Base-by-base conservation (phyloP, 2,329 filamentous ascomycete species). In the Cladophialophora psammophila region DNA sequence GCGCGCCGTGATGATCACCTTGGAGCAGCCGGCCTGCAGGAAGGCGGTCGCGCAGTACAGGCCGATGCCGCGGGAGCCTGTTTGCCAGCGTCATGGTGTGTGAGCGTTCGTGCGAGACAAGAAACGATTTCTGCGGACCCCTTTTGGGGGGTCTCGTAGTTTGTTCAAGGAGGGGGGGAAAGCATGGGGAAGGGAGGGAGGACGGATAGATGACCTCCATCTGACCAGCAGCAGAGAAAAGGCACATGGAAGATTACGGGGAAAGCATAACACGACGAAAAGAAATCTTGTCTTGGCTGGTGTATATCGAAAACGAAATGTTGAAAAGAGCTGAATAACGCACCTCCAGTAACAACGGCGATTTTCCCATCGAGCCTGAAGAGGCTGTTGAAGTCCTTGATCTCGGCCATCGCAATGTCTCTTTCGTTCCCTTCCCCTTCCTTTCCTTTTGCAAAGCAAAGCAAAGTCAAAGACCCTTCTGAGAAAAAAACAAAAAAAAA, bases 61-160 rank as follows among this genome's bases (percentile, higher is more conserved):
- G 18, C 68, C 68, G 18, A 67, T 67, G 78, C 59, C 80, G 78
- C 80, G 61, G 42, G 59, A 69, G 36, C 64, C 67, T 71, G 53
- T 13, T 45, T 50, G 38, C 45, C n/a, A 55, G 26, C 26, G 26
- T 26, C 26, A 26, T 26, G 26, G 26, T 3, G 26, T 3, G 26
- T 26, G 26, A 26, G 26, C 26, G 3, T 26, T 26, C 3, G 3
- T 26, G 26, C 26, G 26, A 26, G 26, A 26, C 26, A 26, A 26
- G 26, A 26, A 26, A 26, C 26, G 2, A 26, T 26, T 26, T 26
- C 26, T 26, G 26, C 2, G 26, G 26, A 26, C 26, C 26, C 26
- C 3, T 26, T 26, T 26, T 26, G 26, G 26, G 3, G 26, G 26
- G 26, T 26, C 26, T 26, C 26, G 26, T 26, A 3, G 26, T 26